Conservation (phyloP, 768 basidiomycete species). For the Lentinula detonsa region DNA sequence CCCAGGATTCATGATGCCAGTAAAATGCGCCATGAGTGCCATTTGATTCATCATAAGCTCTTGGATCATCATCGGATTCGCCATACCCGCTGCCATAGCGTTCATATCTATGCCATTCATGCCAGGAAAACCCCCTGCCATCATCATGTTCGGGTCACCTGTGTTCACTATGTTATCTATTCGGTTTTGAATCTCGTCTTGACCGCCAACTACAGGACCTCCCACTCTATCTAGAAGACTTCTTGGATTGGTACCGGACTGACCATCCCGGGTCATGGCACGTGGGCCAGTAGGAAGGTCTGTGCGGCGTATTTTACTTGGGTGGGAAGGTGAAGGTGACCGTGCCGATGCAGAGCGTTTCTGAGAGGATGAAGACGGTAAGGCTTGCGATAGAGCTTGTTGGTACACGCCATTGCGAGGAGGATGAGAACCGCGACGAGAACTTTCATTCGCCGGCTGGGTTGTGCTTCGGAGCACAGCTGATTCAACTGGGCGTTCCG, state of each 20-base stretch:
- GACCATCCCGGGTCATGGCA: slow-evolving; percentile 59
- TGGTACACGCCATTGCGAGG: slow-evolving; percentile 62
- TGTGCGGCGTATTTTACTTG: slow-evolving; percentile 66
- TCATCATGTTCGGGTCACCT: slow-evolving; percentile 55
- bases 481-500: slow-evolving; percentile 18
- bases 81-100: slow-evolving; percentile 45
- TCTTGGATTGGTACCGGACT: slow-evolving; percentile 33
- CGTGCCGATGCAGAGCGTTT: slow-evolving; percentile 64
- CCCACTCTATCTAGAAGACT: slow-evolving; percentile 85
- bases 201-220: slow-evolving; percentile 35
- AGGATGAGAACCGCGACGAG: slow-evolving; percentile 38
- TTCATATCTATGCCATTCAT: slow-evolving; percentile 58
- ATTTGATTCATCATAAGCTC: slow-evolving; percentile 91
- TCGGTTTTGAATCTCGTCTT: slow-evolving; percentile 71
- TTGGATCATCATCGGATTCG: slow-evolving; percentile 70
- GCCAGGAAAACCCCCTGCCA: slow-evolving; percentile 38
- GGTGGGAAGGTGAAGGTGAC: slow-evolving; percentile 59
- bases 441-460: slow-evolving; percentile 28
- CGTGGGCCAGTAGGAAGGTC: slow-evolving; percentile 83
- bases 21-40: slow-evolving; percentile 93
- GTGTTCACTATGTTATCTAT: slow-evolving; percentile 71
- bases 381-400: slow-evolving; percentile 64
- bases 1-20: slow-evolving; percentile 67
- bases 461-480: slow-evolving; percentile 24
- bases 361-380: slow-evolving; percentile 47